Base-by-base conservation (phyloP, 805 yeast genomes). In the Wickerhamiella vanderwaltii region DNA sequence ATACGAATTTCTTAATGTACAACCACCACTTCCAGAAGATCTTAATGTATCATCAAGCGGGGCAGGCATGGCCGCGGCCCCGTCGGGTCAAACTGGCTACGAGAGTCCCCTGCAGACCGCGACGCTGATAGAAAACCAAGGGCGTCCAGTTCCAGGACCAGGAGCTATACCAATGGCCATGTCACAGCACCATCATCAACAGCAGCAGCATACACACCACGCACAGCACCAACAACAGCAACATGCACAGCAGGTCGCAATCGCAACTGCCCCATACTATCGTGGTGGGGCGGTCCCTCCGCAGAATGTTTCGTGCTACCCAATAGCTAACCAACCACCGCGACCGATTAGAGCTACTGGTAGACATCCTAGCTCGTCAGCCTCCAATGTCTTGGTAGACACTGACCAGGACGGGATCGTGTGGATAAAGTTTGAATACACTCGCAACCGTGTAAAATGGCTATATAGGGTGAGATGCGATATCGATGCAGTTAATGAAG, bases 381-480 rank as follows among this genome's bases (percentile, higher is more conserved):
- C 41, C 16, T 38, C 41, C 7, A 18, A 30, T 15, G 34, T 38
- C 19, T 15, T 38, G 16, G 42, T 37, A 16, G 28, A 32, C 17
- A 31, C 37, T 1, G 43, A 39, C 25, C 17, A 19, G 3, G 53
- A 50, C 25, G 51, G 51, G 11, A 33, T 48, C 7, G 45, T 48
- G n/a, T 50, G 54, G 55, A 53, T 63, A 30, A 46, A 56, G 22
- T 61, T 63, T 45, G 57, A 50, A 43, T 63, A 63, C 49, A 50
- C 61, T 13, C 51, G 52, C 25, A 52, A 59, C 30, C 50, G 59
- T 4, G 56, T 50, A 31, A 52, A 52, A 39, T 44, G 54, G 24
- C 41, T 45, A 31, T 60, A 57, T 48, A 50, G 51, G 13, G 53
- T 63, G 26, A 53, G 65, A 5, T 58, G 63, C 43, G 64, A 63